Evolutionary conservation across 345 rosid species (phyloP), one percentile per base, ranked within the genome.

Genomic region (Mercurialis annua): DNA sequence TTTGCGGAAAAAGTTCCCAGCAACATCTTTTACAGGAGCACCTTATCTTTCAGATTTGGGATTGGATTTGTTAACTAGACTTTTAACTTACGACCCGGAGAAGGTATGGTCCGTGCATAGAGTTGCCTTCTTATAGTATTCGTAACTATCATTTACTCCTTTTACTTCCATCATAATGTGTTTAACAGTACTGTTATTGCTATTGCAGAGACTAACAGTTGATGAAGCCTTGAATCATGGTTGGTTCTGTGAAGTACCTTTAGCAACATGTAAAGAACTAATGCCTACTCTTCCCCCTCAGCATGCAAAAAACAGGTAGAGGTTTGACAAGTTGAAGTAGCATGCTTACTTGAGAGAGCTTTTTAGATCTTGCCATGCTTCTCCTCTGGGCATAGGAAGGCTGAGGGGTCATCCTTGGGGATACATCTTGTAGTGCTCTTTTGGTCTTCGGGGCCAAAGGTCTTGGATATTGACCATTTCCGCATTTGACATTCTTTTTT

Each of bases 171-270:
- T 12, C 33, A 36, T 40, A 17, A 46, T 44, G 31, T 57, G 43
- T 59, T 78, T 20, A 72, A 33, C 2, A 33, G 43, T 46, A 21
- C 29, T 68, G 61, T 31, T 74, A 10, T 62, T 74, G 26, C 29
- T 46, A 17, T n/a, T 81, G 83, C 90, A 88, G 89, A 79, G 96
- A 76, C 68, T 92, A 74, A 81, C 97, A 47, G 97, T 71, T 55
- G 93, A 84, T 50, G 93, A 66, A 26, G 97, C 98, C 16, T 84
- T 88, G 21, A 78, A 84, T 69, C 98, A 92, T 72, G 75, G 81
- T 40, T 92, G 98, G 98, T 92, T 92, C 71, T 65, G 0, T 2
- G 97, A 92, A 74, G 89, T 82, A 58, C 97, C 98, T 62, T 82
- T 83, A 15, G 86, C 98, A 30, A 87, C 86, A 57, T 79, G 83